Evolutionary conservation across 306 rosid genomes (phyloP), one percentile per base, ranked within the genome.

Genomic region (Abrus precatorius): DNA sequence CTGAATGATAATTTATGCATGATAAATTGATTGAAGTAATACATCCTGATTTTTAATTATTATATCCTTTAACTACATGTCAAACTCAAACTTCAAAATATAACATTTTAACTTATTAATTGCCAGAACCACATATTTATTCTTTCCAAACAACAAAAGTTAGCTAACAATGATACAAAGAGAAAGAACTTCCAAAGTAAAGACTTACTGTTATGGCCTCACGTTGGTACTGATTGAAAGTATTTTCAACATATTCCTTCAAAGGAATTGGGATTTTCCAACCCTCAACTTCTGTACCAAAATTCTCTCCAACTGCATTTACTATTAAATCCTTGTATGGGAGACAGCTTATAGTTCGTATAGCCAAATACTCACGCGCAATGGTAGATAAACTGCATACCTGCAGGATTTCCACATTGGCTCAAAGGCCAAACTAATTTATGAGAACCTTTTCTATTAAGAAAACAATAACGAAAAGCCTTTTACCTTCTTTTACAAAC

Each of bases 301-400:
- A 56, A 80, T 76, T 83, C 67, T 85, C 89, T 80, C 78, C 89
- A 69, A 81, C 65, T 36, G 92, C 94, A 66, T 83, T 75, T 83
- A 95, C 62, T 83, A 95, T 95, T 82, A 95, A 75, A 87, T 95
- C 99, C 88, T 80, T 91, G 83, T 90, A 95, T n/a, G 90, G 93
- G 63, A 93, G 92, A 80, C 75, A 83, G 48, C 87, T 66, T 80
- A 95, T 80, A 6, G 95, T 86, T 82, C 83, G 86, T 49, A 95
- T 36, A 33, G 97, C 97, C 78, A 87, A 32, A 88, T 91, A 95
- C 85, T 95, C 97, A 74, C 95, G 95, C 74, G 88, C 91, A 72
- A 88, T 91, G 38, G 99, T 95, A 44, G 99, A 95, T 83, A 95
- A 85, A 85, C 91, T 95, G 94, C 99, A 91, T 45, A 91, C 79